Base-by-base conservation (phyloP, 495 filamentous ascomycete genomes). In the Penicillium paxilli region DNA sequence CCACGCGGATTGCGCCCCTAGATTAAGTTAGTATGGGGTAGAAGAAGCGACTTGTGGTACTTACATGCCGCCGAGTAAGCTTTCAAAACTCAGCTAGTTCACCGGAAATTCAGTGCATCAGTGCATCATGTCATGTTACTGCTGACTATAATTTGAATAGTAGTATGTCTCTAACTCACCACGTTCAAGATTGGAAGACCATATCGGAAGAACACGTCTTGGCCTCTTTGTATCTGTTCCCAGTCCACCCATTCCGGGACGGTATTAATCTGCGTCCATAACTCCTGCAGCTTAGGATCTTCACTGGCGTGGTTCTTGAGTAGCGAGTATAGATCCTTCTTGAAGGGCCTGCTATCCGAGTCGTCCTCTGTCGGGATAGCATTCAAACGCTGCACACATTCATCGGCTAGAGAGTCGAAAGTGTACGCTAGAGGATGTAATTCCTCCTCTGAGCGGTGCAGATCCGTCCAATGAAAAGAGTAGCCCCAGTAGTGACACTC, bases 211-310 rank as follows among this genome's bases (percentile, higher is more conserved):
- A 87, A 88, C 1, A 87, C 78, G 44, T 80, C 74, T 48, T 80
- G 77, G 7, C 72, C 77, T 60, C 88, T 71, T 55, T 79, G 71
- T 57, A 96, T 87, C 63, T 91, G 88, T 9, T 80, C 77, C 89
- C 88, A 94, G 66, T 91, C 84, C 1, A 95, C 90, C 90, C 90
- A 95, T 12, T 77, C 70, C 0, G 89, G 91, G 17, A 91, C 68
- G 1, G 81, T 85, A 58, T 84, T 87, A 45, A 90, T 73, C 61
- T 93, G 78, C 0, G 55, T 64, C 90, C 89, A 92, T 5, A 95
- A 64, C 26, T 78, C 60, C 8, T 69, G 58, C 25, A 92, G 73
- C 47, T 78, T 80, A 6, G 78, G 72, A 63, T 92, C 81, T 6
- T 75, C 67, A 9, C 70, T 57, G 6, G 75, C 75, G 68, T 91